A percentile compares a stretch with the other conserved stretches of the same genome.
Conservation (phyloP, 495 filamentous ascomycete species). For the Aspergillus panamensis region DNA sequence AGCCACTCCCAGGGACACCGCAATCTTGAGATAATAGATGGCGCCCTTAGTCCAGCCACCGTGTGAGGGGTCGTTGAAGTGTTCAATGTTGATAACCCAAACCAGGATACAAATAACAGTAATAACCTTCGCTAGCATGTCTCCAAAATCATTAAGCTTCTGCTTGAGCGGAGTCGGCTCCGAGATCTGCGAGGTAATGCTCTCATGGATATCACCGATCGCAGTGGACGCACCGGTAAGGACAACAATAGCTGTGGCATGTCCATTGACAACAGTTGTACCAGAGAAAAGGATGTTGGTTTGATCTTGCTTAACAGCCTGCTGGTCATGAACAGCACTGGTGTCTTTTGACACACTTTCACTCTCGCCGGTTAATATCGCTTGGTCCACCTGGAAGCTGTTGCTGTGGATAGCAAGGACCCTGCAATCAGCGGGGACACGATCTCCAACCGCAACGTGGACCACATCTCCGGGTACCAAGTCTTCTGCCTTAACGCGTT, state of each 20-base stretch:
- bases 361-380: constrained; percentile 96
- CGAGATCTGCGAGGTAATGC: constrained; percentile 96
- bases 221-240: constrained; percentile 88
- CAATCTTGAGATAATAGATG: constrained; percentile 99
- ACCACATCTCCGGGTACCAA: constrained; percentile 95
- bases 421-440: constrained; percentile 95
- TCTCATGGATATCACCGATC: constrained; percentile 98
- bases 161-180: constrained; percentile 96
- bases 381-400: constrained; percentile 93
- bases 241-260: constrained; percentile 88
- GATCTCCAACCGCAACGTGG: constrained; percentile 83
- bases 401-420: constrained; percentile 92
- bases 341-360: constrained; percentile 92
- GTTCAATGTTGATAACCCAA: constrained; percentile 96
- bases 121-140: constrained; percentile 95
- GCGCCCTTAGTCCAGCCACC: constrained; percentile 96
- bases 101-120: constrained; percentile 94
- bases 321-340: constrained; percentile 62
- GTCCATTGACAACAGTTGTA: constrained; percentile 92
- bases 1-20: constrained; percentile 95
- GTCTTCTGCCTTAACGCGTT: constrained; percentile 85
- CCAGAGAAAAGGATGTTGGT: constrained; percentile 98
- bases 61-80: constrained; percentile 93
- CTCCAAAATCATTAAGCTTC: constrained; percentile 98
- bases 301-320: constrained; percentile 97